phyloP scores from a whole-genome alignment of 805 yeast genomes.

The Candida argentea region DNA sequence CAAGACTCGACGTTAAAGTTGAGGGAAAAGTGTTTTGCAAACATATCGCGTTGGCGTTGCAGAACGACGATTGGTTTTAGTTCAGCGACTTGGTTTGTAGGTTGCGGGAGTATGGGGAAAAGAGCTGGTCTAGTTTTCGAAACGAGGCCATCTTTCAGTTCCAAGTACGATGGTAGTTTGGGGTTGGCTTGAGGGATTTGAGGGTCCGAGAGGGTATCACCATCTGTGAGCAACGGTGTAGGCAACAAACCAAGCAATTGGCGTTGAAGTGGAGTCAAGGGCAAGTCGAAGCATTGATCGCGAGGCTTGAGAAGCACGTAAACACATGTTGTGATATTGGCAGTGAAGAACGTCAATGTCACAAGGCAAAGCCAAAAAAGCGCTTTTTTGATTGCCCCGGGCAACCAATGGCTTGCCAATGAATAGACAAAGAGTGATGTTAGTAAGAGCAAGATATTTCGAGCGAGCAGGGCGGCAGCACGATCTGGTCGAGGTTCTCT shows the following conservation, averaged over 20 bases:
- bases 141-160: neutral
- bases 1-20: neutral
- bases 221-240: neutral
- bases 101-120: neutral
- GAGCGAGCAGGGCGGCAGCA: too few species aligned
- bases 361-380: too few species aligned
- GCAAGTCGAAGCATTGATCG: conserved; percentile 43
- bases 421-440: too few species aligned
- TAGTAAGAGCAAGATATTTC: too few species aligned
- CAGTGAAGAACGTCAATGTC: conserved; percentile 12
- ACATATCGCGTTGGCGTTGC: neutral
- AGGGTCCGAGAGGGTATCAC: conserved; percentile 1
- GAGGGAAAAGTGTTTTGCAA: neutral
- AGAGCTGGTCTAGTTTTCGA: neutral
- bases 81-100: neutral
- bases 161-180: neutral
- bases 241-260: conserved; percentile 31
- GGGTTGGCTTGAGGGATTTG: neutral
- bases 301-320: conserved; percentile 26
- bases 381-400: too few species aligned
- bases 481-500: too few species aligned
- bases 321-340: conserved; percentile 17
- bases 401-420: too few species aligned
- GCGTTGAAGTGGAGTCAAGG: conserved; percentile 37
- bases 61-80: neutral